Base-by-base conservation (phyloP, 495 filamentous ascomycete genomes). In the Hypoxylon rickii region DNA sequence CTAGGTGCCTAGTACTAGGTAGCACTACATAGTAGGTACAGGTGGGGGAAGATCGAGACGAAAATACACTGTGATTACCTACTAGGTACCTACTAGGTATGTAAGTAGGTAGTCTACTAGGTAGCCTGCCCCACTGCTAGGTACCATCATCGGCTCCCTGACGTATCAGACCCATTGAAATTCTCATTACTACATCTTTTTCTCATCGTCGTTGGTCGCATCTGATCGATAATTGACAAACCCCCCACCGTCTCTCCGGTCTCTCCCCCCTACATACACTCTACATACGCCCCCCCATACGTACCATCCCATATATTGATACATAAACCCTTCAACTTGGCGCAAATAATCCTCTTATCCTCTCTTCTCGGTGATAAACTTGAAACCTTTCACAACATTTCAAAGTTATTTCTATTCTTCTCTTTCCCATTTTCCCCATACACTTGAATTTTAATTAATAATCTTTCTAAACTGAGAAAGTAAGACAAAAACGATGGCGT, bases 101-200 rank as follows among this genome's bases (percentile, higher is more conserved):
- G n/a, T n/a, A n/a, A n/a, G n/a, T n/a, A n/a, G n/a, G n/a, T n/a
- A n/a, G n/a, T n/a, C n/a, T n/a, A n/a, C n/a, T n/a, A n/a, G n/a
- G n/a, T n/a, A n/a, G n/a, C n/a, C n/a, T n/a, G n/a, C n/a, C n/a
- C n/a, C n/a, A n/a, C n/a, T n/a, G n/a, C n/a, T n/a, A n/a, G n/a
- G n/a, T n/a, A n/a, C n/a, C n/a, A n/a, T n/a, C n/a, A n/a, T n/a
- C n/a, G n/a, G n/a, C n/a, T n/a, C 11, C 24, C 44, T 50, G 64
- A 64, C 64, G 64, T 67, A 67, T 67, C 64, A 67, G 64, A 51
- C 47, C 60, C 64, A 52, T 41, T 48, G 20, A 51, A 64, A 61
- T 57, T 64, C 41, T 18, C 46, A 63, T 60, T 63, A 66, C 50
- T 34, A 38, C 34, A 38, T 26, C 50, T 24, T 56, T 47, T 40